These are phyloP conservation scores for Pseudotulostoma volvatum DNA, from an alignment of 495 filamentous ascomycete genomes.

Conservation along the genomic window DNA sequence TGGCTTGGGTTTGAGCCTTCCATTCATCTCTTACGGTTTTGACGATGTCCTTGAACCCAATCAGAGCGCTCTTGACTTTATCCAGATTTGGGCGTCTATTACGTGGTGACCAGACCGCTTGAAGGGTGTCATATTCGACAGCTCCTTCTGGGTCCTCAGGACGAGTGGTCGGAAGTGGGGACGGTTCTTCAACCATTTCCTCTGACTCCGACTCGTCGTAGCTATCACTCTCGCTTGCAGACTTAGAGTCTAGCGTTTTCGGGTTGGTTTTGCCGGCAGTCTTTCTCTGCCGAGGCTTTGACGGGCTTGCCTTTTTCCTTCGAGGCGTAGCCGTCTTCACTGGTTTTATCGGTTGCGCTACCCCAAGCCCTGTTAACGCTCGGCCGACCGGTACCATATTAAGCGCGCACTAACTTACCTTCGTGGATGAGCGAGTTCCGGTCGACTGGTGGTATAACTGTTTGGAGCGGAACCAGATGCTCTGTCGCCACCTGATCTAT, in stretches of 20 bases:
- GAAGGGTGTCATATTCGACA: constrained; percentile 44
- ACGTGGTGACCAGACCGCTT: constrained; percentile 48
- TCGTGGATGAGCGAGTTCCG: too few relatives aligned
- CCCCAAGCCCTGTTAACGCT: too few relatives aligned
- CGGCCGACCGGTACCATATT: too few relatives aligned
- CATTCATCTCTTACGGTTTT: constrained; percentile 44
- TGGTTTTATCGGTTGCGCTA: background rate
- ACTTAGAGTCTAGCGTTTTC: constrained; percentile 19
- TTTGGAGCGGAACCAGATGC: background rate
- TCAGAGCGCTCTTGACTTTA: constrained; percentile 35
- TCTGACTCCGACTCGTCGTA: constrained; percentile 35
- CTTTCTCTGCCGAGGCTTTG: constrained; percentile 9
- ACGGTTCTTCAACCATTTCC: constrained; percentile 26
- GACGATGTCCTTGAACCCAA: constrained; percentile 44
- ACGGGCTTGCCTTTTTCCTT: background rate
- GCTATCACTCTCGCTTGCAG: constrained; percentile 30
- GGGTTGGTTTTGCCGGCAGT: constrained; percentile 7
- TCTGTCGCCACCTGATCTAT: background rate
- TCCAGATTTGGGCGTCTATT: constrained; percentile 26
- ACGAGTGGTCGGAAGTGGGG: constrained; percentile 34
- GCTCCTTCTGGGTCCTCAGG: constrained; percentile 37
- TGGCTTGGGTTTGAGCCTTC: constrained; percentile 39
- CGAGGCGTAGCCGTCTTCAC: background rate
- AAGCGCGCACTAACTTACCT: too few relatives aligned
- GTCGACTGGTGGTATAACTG: background rate